phyloP scores from a whole-genome alignment of 352 stramenopile genomes.

The Phytophthora sp. region DNA sequence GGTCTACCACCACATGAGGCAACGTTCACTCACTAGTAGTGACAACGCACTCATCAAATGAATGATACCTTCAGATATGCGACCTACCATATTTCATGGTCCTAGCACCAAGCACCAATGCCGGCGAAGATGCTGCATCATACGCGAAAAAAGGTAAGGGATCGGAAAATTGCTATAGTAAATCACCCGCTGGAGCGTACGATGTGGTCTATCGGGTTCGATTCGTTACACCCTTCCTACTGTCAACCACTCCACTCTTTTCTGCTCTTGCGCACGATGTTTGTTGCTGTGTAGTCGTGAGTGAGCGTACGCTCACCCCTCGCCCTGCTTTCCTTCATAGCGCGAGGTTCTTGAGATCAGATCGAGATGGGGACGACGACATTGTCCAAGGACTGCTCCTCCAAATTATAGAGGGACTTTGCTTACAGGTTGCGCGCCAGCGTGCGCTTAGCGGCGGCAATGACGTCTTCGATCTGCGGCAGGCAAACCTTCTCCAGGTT shows the following conservation, averaged over 20 bases:
- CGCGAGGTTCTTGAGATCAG: conserved; percentile 35
- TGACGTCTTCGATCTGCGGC: conserved; percentile 95
- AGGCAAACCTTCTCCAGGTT: conserved; percentile 96
- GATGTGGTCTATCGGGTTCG: conserved; percentile 40
- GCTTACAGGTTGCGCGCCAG: conserved; percentile 74
- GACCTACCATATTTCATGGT: too few relatives aligned
- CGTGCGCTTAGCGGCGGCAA: conserved; percentile 93
- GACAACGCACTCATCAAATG: background rate
- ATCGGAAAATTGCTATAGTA: conserved; percentile 2
- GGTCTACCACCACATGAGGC: background rate
- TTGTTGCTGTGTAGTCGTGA: conserved; percentile 27
- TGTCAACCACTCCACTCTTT: conserved; percentile 34
- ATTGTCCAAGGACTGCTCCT: conserved; percentile 25
- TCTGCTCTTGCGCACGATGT: conserved; percentile 29
- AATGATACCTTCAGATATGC: conserved; percentile 16
- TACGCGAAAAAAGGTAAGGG: background rate
- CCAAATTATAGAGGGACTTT: conserved; percentile 12
- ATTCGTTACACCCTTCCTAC: conserved; percentile 46
- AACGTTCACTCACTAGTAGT: too few relatives aligned
- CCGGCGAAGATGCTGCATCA: background rate
- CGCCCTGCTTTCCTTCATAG: conserved; percentile 40
- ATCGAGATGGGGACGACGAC: conserved; percentile 26
- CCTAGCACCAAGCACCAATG: background rate
- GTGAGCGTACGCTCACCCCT: conserved; percentile 30
- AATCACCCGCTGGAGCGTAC: conserved; percentile 4